A percentile compares a stretch with the other conserved stretches of the same genome.
Evolutionary conservation across 176 grass and related monocot species (phyloP).

Genomic region (Luzula sylvatica): DNA sequence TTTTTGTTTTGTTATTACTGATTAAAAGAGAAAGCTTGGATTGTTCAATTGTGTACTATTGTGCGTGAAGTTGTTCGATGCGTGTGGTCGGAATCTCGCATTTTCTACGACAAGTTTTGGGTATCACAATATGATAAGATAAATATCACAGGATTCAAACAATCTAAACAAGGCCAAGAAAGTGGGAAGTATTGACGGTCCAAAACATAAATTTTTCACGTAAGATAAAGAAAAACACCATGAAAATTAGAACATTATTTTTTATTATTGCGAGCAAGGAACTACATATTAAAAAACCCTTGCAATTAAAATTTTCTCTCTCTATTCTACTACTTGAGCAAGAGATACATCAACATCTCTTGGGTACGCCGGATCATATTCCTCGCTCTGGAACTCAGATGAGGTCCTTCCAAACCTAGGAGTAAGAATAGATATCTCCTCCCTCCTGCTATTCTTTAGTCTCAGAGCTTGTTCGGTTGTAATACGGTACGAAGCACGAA

Average conservation of each 20-base stretch:
- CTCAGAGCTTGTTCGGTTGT: conserved; percentile 17
- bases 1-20: too few relatives aligned
- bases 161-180: too few relatives aligned
- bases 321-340: not conserved
- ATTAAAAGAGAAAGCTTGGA: too few relatives aligned
- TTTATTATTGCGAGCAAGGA: conserved; percentile 18
- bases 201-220: too few relatives aligned
- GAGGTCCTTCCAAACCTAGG: not conserved
- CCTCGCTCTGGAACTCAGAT: not conserved
- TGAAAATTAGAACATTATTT: conserved; percentile 23
- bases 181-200: too few relatives aligned
- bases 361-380: not conserved
- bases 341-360: not conserved
- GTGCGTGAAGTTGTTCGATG: too few relatives aligned
- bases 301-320: conserved; percentile 6
- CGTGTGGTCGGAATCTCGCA: too few relatives aligned
- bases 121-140: too few relatives aligned
- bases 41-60: too few relatives aligned
- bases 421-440: conserved; percentile 18
- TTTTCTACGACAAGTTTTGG: too few relatives aligned
- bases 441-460: conserved; percentile 15
- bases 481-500: conserved; percentile 6
- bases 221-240: too few relatives aligned
- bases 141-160: too few relatives aligned
- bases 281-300: conserved; percentile 28